Evolutionary conservation across 495 filamentous ascomycete genomes (phyloP).

Genomic region (Staphylotrichum tortipilum): DNA sequence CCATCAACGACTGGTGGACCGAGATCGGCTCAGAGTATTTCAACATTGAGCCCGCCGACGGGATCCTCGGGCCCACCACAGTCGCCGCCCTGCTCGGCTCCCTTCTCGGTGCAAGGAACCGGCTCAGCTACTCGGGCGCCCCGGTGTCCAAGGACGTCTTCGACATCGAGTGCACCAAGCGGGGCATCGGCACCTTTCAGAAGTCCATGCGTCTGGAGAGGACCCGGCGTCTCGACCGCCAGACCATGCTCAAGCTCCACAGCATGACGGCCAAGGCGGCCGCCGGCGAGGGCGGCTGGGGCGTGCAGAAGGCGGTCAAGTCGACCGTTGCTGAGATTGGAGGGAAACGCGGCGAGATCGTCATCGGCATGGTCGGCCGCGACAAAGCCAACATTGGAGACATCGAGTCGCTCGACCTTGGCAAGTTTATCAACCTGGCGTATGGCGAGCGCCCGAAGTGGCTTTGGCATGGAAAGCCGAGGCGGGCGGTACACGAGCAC

Average conservation of each 20-base stretch:
- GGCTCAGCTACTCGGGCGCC: constrained; percentile 68
- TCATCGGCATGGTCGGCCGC: constrained; percentile 83
- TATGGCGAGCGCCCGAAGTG: constrained; percentile 79
- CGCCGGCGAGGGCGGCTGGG: constrained; percentile 60
- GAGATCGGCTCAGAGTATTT: constrained; percentile 86
- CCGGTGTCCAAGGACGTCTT: constrained; percentile 89
- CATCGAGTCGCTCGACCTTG: constrained; percentile 83
- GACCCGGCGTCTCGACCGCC: constrained; percentile 70
- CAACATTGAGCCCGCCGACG: constrained; percentile 85
- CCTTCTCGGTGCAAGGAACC: constrained; percentile 80
- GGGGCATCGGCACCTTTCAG: constrained; percentile 80
- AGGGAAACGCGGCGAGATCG: constrained; percentile 90
- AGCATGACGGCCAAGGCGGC: constrained; percentile 80
- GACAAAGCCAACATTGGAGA: constrained; percentile 87
- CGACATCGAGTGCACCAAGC: constrained; percentile 70
- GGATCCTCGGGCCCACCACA: constrained; percentile 83
- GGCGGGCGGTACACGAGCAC: constrained; percentile 41
- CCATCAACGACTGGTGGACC: constrained; percentile 92
- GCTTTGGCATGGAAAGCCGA: constrained; percentile 86
- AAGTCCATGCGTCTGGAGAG: constrained; percentile 73
- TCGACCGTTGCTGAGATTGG: constrained; percentile 89
- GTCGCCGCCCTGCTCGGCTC: constrained; percentile 83
- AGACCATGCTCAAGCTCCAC: constrained; percentile 74
- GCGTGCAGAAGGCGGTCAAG: constrained; percentile 81
- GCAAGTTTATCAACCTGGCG: constrained; percentile 66